Percentiles rank a stretch among this genome's conserved stretches.
Conservation (phyloP, 2,329 filamentous ascomycete genomes). For the Aureobasidium sp. region DNA sequence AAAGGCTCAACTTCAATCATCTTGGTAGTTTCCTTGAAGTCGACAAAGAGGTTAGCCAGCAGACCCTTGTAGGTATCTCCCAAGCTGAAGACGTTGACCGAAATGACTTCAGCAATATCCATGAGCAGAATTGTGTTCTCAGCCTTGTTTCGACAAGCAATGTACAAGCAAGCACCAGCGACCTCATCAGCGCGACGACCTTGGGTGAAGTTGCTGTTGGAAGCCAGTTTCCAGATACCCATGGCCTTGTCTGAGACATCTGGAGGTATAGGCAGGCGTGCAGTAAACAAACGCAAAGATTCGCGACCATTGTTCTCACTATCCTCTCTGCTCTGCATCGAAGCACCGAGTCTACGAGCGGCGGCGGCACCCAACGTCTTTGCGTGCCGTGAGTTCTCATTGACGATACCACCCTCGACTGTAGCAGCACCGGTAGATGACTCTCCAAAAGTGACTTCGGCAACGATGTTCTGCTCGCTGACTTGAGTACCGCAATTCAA, state of each 20-base stretch:
- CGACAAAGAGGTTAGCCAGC: slow-evolving; percentile 56
- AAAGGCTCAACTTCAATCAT: slow-evolving; percentile 54
- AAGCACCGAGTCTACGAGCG: slow-evolving; percentile 36
- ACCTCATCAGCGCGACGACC: slow-evolving; percentile 80
- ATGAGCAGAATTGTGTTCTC: slow-evolving; percentile 88
- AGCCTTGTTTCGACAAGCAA: slow-evolving; percentile 69
- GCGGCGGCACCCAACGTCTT: slow-evolving; percentile 47
- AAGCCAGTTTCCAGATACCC: slow-evolving; percentile 36
- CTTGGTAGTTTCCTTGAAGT: slow-evolving; percentile 41
- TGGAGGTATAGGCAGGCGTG: slow-evolving; percentile 30
- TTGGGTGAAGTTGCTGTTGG: slow-evolving; percentile 62
- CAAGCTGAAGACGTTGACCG: slow-evolving; percentile 84
- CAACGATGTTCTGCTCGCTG: slow-evolving; percentile 79
- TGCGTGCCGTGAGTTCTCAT: slow-evolving; percentile 73
- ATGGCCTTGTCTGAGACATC: slow-evolving; percentile 31
- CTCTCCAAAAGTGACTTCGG: slow-evolving; percentile 88
- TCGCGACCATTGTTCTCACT: slow-evolving; percentile 38
- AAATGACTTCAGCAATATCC: slow-evolving; percentile 78
- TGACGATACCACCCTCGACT: slow-evolving; percentile 83
- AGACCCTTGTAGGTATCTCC: slow-evolving; percentile 84
- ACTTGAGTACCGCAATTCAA: slow-evolving; percentile 76
- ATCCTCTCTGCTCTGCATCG: slow-evolving; percentile 48
- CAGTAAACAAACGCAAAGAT: slow-evolving; percentile 31
- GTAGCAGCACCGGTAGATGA: slow-evolving; percentile 75
- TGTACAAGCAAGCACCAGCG: slow-evolving; percentile 83